Evolutionary conservation across 345 rosid species (phyloP), one percentile per base, ranked within the genome.

Genomic region (thale cress (Arabidopsis thaliana)): DNA sequence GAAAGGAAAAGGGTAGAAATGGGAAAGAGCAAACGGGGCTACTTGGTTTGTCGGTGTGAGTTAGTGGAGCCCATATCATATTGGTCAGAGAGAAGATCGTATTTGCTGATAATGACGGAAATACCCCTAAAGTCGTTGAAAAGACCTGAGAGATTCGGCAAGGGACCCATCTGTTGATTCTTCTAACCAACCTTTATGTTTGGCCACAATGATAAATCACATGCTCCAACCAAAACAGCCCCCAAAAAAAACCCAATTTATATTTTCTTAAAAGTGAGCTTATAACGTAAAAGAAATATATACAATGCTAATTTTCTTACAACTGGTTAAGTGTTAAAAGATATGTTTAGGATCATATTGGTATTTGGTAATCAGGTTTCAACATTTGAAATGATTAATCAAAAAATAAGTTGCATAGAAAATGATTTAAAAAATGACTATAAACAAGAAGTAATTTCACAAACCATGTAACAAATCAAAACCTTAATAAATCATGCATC

Each of bases 181-280:
- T 69, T 44, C 23, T 53, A 61, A 69, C 80, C 0, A 71, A 77
- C 72, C 67, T 70, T 63, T 6, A 48, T 65, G 72, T 59, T 65
- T 71, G 59, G 77, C 81, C 61, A 71, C 67, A 56, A 46, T 50
- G 76, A 70, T 30, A 77, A 71, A 65, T 49, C 67, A 30, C 77
- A 71, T 77, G 80, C 52, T 70, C 72, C 56, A 77, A 77, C 80
- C 30, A 71, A 65, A 62, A 53, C 75, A 41, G 8, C 40, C 48
- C 69, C 24, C 41, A 8, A 8, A 38, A 1, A 53, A 53, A 32
- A 41, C 67, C 50, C 1, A 25, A 16, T 16, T 16, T 16, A 16
- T 16, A 16, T 16, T 16, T 16, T 16, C 0, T 16, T 16, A 16
- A 16, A 16, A 16, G 20, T 16, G 20, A 16, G 20, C 20, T 16